Conservation (phyloP, 331 rosid genomes). For the Malus hybrid region DNA sequence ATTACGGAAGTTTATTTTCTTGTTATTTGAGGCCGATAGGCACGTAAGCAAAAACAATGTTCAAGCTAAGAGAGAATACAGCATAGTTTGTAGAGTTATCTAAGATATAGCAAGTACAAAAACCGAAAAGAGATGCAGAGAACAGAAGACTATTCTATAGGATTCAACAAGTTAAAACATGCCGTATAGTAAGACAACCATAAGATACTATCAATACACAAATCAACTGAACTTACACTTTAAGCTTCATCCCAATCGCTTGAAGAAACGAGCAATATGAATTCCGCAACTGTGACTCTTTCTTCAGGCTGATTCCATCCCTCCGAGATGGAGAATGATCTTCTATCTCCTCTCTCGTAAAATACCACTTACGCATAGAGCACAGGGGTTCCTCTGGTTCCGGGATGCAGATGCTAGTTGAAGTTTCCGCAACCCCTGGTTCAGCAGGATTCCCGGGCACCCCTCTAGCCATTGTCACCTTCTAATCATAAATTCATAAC, state of each 20-base stretch:
- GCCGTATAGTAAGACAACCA: not conserved
- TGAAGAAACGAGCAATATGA: slow-evolving; percentile 40
- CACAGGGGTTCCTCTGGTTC: slow-evolving; percentile 13
- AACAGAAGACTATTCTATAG: not conserved
- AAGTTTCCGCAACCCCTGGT: slow-evolving; percentile 12
- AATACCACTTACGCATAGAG: slow-evolving; percentile 26
- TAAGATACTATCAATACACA: not conserved
- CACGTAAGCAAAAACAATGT: not conserved
- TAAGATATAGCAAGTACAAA: not conserved
- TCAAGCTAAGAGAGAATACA: not conserved
- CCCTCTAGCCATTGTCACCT: slow-evolving; percentile 12
- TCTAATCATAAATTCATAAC: not conserved
- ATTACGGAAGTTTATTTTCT: not conserved
- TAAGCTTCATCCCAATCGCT: slow-evolving; percentile 39
- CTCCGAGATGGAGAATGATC: slow-evolving; percentile 37
- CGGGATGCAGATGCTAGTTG: slow-evolving; percentile 8
- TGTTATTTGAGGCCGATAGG: not conserved
- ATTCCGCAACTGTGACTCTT: slow-evolving; percentile 36
- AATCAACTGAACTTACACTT: slow-evolving; percentile 30
- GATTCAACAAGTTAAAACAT: not conserved
- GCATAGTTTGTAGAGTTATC: too few species aligned
- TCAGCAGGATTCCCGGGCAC: slow-evolving; percentile 9
- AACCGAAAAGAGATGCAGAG: not conserved
- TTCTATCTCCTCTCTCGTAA: slow-evolving; percentile 37
- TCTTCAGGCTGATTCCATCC: slow-evolving; percentile 33